Base-by-base conservation (phyloP, 768 basidiomycete species). In the Phaffia tasmanica region DNA sequence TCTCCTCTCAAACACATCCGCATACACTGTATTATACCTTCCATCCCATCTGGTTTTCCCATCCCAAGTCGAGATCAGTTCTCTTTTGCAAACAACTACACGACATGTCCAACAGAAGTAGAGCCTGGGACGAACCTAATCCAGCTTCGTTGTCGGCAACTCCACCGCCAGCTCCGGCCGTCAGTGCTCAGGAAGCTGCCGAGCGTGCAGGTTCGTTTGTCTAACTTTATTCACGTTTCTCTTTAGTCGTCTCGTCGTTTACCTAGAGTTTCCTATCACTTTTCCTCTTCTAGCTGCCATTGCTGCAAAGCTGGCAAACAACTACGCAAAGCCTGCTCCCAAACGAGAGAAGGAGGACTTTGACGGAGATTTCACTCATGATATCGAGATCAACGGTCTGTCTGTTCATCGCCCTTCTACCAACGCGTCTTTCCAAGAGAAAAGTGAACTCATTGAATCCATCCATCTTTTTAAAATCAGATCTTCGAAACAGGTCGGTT, bases 241-340 rank as follows among this genome's bases (percentile, higher is more conserved):
- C 64, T 3, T 35, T 42, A 7, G 25, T 35, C 32, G 3, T 4
- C 56, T 23, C 19, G 42, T 18, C 29, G 49, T 3, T 47, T 30
- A 27, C n/a, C 11, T 29, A 35, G 16, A n/a, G 14, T 29, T n/a
- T n/a, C 6, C 51, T 19, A 27, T 48, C 54, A n/a, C 32, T 18
- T 7, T 46, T 3, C 23, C 29, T 4, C 27, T 14, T 57, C 32
- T 62, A 72, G 87, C 87, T 11, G 89, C 89, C 53, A 90, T 92
- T 70, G 89, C 91, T 67, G 91, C 92, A 68, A 91, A 92, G 82
- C 93, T 95, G 76, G 91, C 92, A 90, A 88, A 0, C 87, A 89
- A 73, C 87, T 89, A 21, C 69, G 81, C 80, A 63, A 81, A 81
- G 51, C 53, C 65, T n/a, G 79, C 77, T 42, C 54, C 70, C 35